Percentiles rank a stretch among this genome's conserved stretches.
Conservation (phyloP, 116 monocot species). For the Iris pallida region DNA sequence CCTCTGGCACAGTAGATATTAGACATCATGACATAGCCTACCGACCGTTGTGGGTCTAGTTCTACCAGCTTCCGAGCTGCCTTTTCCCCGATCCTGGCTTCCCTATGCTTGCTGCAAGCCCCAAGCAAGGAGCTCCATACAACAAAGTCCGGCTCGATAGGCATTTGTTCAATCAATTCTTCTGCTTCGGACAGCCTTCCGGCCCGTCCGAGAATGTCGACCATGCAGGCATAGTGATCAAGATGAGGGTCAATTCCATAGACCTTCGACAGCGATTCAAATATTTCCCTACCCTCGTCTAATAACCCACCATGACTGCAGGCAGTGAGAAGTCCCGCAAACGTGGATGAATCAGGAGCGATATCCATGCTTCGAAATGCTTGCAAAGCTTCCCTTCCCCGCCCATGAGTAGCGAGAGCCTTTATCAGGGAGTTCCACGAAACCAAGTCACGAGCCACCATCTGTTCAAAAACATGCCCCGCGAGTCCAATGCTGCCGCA, state of each 20-base stretch:
- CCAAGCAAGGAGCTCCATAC: conserved; percentile 39
- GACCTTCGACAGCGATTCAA: conserved; percentile 16
- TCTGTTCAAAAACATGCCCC: conserved; percentile 17
- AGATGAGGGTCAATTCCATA: conserved; percentile 26
- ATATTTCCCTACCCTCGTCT: conserved; percentile 24
- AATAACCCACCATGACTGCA: conserved; percentile 38
- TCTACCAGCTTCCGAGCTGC: conserved; percentile 31
- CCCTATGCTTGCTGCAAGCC: conserved; percentile 39
- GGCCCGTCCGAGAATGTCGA: conserved; percentile 37
- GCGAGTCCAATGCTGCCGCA: conserved; percentile 24
- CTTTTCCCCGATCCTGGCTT: conserved; percentile 15
- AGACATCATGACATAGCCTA: conserved; percentile 37
- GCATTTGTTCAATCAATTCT: conserved; percentile 24
- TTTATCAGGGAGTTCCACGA: conserved; percentile 51
- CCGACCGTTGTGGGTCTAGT: conserved; percentile 25
- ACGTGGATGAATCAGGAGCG: conserved; percentile 32
- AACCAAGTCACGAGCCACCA: conserved; percentile 26
- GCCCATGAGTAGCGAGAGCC: conserved; percentile 38
- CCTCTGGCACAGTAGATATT: conserved; percentile 25
- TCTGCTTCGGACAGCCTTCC: conserved; percentile 26
- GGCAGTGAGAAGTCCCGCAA: conserved; percentile 34
- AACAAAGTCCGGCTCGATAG: conserved; percentile 25
- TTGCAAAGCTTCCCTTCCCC: conserved; percentile 18
- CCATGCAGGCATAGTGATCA: conserved; percentile 48
- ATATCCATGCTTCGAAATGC: conserved; percentile 28